phyloP scores from a whole-genome alignment of 176 grass and related monocot genomes.

The Zoysia japonica region DNA sequence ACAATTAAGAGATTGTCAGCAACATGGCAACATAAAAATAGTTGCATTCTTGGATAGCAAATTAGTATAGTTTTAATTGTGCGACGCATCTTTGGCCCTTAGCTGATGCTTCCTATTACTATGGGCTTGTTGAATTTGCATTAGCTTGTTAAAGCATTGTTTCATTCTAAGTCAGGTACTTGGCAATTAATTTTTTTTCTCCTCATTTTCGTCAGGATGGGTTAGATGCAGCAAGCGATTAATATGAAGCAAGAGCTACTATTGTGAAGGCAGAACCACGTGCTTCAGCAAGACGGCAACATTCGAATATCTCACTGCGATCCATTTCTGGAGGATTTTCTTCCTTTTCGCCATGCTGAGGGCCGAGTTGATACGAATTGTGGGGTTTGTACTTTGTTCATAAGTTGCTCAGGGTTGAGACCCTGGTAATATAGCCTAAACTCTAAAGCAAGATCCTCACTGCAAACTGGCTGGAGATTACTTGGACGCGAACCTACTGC shows the following conservation, averaged over 20 bases:
- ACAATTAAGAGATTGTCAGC: constrained; percentile 25
- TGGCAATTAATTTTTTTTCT: constrained; percentile 4
- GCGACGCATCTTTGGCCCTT: constrained; percentile 1
- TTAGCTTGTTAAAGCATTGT: background rate
- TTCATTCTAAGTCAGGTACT: background rate
- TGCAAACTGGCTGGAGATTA: constrained; percentile 19
- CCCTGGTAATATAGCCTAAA: constrained; percentile 16
- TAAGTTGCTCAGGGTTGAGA: constrained; percentile 18
- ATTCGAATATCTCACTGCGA: background rate
- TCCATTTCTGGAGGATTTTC: constrained; percentile 20
- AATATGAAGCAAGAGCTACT: constrained; percentile 4
- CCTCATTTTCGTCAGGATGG: constrained; percentile 37
- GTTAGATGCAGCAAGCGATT: background rate
- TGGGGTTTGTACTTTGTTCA: constrained; percentile 37
- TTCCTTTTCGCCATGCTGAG: constrained; percentile 33
- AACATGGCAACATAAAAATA: constrained; percentile 27
- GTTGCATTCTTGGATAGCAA: constrained; percentile 30
- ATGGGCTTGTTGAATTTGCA: constrained; percentile 6
- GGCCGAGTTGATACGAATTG: constrained; percentile 39
- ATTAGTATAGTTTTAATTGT: constrained; percentile 12
- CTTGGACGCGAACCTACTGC: background rate
- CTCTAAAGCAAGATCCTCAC: constrained; percentile 33
- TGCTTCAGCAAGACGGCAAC: background rate
- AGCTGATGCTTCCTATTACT: background rate
- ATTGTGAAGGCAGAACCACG: constrained; percentile 8